Evolutionary conservation across 2,329 filamentous ascomycete genomes (phyloP), one percentile per base, ranked within the genome.

Genomic region (Xylaria sp.): DNA sequence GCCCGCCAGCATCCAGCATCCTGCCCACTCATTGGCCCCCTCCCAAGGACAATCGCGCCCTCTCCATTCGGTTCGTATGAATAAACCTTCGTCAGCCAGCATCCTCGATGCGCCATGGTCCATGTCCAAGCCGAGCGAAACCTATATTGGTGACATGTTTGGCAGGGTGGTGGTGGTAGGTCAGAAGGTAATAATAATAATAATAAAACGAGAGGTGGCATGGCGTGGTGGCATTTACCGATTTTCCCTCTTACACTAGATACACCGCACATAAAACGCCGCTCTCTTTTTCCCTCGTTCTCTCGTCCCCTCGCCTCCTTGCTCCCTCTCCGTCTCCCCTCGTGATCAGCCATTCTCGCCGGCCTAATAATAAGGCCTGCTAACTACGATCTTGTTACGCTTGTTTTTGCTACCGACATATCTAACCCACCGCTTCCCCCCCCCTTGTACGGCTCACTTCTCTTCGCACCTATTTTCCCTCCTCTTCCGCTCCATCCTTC

Each of bases 341-440:
- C 62, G 56, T 64, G 56, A 59, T 65, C 65, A 58, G 29, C 67
- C 64, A 67, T 62, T 52, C 64, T 67, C 67, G 67, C 66, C 62
- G 66, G 71, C 68, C 70, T 69, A 60, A 65, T 62, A 69, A 65
- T 61, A 67, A 61, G 64, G 57, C 58, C 54, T 65, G 51, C 41
- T 58, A 49, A 35, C 59, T 65, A 65, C n/a, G n/a, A n/a, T 65
- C 53, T 54, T 40, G 54, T 66, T 62, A 60, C 63, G 55, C 58
- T 44, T 53, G 49, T 54, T 38, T 65, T 58, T 66, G 66, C 58
- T 66, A 64, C 65, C 69, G 66, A 67, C 63, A 61, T 71, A 72
- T 71, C 71, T 71, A 70, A 71, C 60, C 71, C 73, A 72, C 73
- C 72, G 69, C 67, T 67, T 68, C 62, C 64, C 68, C 66, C 43